These are phyloP conservation scores for Gossypium anomalum DNA, from an alignment of 345 rosid genomes.

Conservation along the genomic window DNA sequence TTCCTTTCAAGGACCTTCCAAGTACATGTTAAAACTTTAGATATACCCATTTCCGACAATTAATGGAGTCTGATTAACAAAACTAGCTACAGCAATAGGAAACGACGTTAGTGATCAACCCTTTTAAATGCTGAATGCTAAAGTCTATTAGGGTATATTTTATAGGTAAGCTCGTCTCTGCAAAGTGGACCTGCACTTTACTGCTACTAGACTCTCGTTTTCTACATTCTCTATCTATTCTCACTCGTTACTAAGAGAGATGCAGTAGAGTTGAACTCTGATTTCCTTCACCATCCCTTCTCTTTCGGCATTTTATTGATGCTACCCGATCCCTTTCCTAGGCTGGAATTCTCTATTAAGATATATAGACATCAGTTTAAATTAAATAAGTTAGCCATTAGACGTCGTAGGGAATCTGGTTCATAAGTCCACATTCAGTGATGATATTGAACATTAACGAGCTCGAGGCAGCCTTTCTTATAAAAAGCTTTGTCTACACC, in stretches of 20 bases:
- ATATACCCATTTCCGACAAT: too few relatives aligned
- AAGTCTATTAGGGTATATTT: not conserved
- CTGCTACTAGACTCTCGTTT: not conserved
- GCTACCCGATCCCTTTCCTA: not conserved
- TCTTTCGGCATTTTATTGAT: not conserved
- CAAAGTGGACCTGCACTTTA: not conserved
- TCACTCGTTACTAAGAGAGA: not conserved
- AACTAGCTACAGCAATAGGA: too few relatives aligned
- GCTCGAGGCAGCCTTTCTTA: not conserved
- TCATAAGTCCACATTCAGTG: not conserved
- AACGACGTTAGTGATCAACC: not conserved
- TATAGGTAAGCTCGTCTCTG: not conserved
- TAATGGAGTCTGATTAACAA: too few relatives aligned
- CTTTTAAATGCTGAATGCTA: not conserved
- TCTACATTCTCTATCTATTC: not conserved
- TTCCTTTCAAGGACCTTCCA: too few relatives aligned
- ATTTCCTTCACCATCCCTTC: not conserved
- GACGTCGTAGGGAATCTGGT: not conserved
- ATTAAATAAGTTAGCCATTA: not conserved
- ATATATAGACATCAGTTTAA: not conserved
- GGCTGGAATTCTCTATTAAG: not conserved
- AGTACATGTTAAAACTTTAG: too few relatives aligned
- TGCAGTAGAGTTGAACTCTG: not conserved
- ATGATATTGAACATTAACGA: not conserved
- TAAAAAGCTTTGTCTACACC: not conserved